phyloP scores from a whole-genome alignment of 192 early-diverging fungal genomes.

The Coemansia sp. region DNA sequence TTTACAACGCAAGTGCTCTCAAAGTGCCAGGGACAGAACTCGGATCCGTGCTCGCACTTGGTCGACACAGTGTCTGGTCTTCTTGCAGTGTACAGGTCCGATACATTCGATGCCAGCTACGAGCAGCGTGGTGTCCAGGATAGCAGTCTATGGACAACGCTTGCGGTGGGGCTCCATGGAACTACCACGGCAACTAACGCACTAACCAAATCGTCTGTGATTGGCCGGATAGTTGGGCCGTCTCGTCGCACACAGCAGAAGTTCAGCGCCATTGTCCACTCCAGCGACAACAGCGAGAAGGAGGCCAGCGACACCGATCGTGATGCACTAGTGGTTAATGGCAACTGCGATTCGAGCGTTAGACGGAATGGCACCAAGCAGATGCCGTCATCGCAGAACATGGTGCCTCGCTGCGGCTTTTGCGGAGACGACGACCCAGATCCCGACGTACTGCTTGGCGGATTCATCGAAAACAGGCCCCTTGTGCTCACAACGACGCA shows the following conservation, averaged over 20 bases:
- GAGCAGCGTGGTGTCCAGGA: neutral
- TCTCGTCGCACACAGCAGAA: conserved; percentile 19
- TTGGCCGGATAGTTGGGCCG: conserved; percentile 13
- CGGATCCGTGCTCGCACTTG: conserved; percentile 4
- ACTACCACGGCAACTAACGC: conserved; percentile 28
- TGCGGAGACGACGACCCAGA: conserved; percentile 58
- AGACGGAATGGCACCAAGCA: neutral
- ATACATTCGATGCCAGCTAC: conserved; percentile 33
- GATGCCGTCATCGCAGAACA: neutral
- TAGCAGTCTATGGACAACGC: conserved; percentile 25
- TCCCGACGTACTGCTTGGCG: conserved; percentile 8
- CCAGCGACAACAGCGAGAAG: neutral
- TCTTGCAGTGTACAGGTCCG: conserved; percentile 31
- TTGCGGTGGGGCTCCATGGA: conserved; percentile 49
- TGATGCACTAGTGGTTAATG: too few species aligned
- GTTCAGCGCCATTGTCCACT: conserved; percentile 7
- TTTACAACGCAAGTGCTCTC: conserved; percentile 27
- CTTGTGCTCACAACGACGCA: conserved; percentile 59
- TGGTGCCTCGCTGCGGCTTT: conserved; percentile 46
- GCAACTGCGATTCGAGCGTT: neutral
- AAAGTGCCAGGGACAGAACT: conserved; percentile 4
- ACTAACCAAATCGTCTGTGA: conserved; percentile 13
- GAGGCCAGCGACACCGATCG: neutral
- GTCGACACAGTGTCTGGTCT: conserved; percentile 17
- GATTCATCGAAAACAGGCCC: conserved; percentile 43